A percentile compares a stretch with the other conserved stretches of the same genome.
phyloP scores from a whole-genome alignment of 208 protist genomes.

The Wallacemonas sp. region DNA sequence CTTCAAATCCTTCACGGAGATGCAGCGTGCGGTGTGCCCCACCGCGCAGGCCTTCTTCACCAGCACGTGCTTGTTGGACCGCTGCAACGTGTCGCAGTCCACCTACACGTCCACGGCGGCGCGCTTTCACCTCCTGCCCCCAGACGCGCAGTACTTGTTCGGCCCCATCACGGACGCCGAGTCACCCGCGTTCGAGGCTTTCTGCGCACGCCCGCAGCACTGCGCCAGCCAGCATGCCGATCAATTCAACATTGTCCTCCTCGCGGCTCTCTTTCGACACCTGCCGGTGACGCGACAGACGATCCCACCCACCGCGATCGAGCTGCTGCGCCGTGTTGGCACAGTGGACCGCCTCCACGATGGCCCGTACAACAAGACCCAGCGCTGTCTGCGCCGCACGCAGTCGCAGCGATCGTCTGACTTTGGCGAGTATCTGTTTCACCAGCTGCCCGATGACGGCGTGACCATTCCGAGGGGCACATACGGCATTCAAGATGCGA shows the following conservation, averaged over 20 bases:
- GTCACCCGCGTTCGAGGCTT: conserved; percentile 59
- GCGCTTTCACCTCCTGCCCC: conserved; percentile 38
- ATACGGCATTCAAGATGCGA: conserved; percentile 41
- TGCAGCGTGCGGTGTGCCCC: conserved; percentile 70
- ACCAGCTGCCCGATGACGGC: conserved; percentile 9
- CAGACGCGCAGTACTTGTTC: conserved; percentile 41
- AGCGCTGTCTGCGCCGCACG: conserved; percentile 44
- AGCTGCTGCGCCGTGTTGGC: conserved; percentile 52
- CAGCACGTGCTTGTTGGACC: conserved; percentile 30
- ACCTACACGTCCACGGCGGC: conserved; percentile 25
- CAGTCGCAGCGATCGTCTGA: conserved; percentile 60
- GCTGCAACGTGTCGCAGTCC: conserved; percentile 22
- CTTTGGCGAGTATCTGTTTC: conserved; percentile 38
- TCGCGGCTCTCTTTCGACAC: conserved; percentile 62
- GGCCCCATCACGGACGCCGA: conserved; percentile 68
- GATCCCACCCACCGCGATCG: conserved; percentile 17
- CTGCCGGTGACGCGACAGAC: conserved; percentile 27
- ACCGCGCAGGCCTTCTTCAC: conserved; percentile 56
- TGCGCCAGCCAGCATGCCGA: conserved; percentile 45
- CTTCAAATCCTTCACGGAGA: conserved; percentile 82
- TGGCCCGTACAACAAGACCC: conserved; percentile 53
- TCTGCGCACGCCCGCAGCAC: conserved; percentile 46
- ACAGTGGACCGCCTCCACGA: conserved; percentile 58
- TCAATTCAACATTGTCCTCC: conserved; percentile 64
- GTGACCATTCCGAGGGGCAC: conserved; percentile 27